These are phyloP conservation scores for Diversispora eburnea DNA, from an alignment of 192 early-diverging fungal species.

Conservation along the genomic window DNA sequence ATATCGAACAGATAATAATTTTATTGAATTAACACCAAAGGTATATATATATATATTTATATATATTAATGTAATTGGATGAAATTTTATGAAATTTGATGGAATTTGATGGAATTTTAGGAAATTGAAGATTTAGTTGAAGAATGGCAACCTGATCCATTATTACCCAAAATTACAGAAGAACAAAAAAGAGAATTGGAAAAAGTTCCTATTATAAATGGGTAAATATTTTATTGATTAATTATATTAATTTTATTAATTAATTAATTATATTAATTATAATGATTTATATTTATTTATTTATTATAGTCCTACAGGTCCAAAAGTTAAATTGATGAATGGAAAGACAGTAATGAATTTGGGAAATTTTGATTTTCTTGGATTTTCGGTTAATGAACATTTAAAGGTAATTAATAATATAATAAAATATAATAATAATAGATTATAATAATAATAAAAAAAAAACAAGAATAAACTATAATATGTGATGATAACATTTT, in stretches of 20 bases:
- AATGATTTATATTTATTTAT: not conserved
- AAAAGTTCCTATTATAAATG: slow-evolving; percentile 69
- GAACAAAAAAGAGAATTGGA: slow-evolving; percentile 72
- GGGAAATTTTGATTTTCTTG: slow-evolving; percentile 85
- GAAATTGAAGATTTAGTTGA: slow-evolving; percentile 92
- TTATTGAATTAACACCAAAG: slow-evolving; percentile 79
- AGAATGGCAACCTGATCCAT: slow-evolving; percentile 94
- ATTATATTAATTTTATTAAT: not conserved
- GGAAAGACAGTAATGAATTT: slow-evolving; percentile 73
- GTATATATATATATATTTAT: slow-evolving; percentile 31
- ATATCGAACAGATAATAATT: slow-evolving; percentile 69
- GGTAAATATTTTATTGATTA: slow-evolving; percentile 38
- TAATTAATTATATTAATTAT: not conserved
- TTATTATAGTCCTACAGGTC: slow-evolving; percentile 43
- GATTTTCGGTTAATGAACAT: slow-evolving; percentile 67
- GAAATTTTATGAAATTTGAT: not conserved
- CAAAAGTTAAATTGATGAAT: slow-evolving; percentile 60
- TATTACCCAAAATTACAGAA: slow-evolving; percentile 74
- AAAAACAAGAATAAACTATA: no score
- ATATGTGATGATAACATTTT: not conserved
- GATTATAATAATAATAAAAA: not conserved
- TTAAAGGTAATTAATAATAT: slow-evolving; percentile 49
- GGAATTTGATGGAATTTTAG: slow-evolving; percentile 37
- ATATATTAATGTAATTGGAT: not conserved
- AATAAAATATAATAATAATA: not conserved